Percentiles rank a stretch among this genome's conserved stretches.
These are phyloP conservation scores for Colletotrichum liriopes DNA, from an alignment of 2,329 filamentous ascomycete species.

Conservation along the genomic window DNA sequence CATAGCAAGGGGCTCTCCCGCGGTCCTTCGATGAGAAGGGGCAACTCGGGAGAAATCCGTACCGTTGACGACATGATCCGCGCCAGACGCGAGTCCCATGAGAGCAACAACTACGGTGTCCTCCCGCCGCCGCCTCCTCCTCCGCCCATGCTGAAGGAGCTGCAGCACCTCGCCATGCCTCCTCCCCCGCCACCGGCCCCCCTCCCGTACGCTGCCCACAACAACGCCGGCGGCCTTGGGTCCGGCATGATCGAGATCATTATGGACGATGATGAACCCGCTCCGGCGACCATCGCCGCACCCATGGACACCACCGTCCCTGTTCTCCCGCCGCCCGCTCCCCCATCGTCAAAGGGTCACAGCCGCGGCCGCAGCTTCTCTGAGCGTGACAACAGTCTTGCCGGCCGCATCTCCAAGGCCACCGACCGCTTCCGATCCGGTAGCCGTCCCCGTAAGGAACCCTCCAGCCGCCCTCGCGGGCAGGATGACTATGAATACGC, in stretches of 20 bases:
- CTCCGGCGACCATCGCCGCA: constrained; percentile 48
- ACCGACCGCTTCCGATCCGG: constrained; percentile 74
- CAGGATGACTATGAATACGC: constrained; percentile 54
- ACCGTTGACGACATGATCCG: constrained; percentile 63
- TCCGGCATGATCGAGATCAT: constrained; percentile 77
- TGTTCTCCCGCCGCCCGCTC: constrained; percentile 62
- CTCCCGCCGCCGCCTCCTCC: constrained; percentile 69
- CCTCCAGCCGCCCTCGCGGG: constrained; percentile 57
- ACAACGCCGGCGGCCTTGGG: constrained; percentile 60
- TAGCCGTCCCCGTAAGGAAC: constrained; percentile 69
- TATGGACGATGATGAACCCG: constrained; percentile 71
- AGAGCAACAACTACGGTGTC: constrained; percentile 59
- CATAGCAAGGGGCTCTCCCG: constrained; percentile 46
- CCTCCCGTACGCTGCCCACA: constrained; percentile 61
- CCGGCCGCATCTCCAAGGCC: constrained; percentile 69
- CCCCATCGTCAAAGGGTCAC: constrained; percentile 62
- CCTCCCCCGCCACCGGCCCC: constrained; percentile 75
- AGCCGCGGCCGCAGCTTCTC: constrained; percentile 71
- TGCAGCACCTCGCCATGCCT: constrained; percentile 73
- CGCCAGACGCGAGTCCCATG: constrained; percentile 28
- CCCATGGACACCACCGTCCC: constrained; percentile 62
- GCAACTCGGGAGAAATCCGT: constrained; percentile 55
- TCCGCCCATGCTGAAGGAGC: constrained; percentile 72
- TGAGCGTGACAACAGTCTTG: constrained; percentile 64
- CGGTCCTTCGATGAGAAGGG: constrained; percentile 54